Evolutionary conservation across 129 eudicot species (phyloP).

Genomic region (Chrysanthemum lavandulifolium): DNA sequence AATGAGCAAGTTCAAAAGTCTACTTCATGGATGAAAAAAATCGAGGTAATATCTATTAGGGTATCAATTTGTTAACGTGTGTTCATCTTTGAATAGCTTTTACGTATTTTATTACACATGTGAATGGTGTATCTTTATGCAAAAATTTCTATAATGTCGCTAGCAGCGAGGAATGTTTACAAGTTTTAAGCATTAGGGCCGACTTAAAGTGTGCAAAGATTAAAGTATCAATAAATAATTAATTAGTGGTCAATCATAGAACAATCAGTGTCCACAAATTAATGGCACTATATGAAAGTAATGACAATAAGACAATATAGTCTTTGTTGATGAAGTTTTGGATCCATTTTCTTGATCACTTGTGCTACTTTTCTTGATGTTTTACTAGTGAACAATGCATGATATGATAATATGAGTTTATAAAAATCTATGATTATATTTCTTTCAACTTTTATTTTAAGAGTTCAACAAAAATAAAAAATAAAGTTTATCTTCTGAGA

Average conservation of each 20-base stretch:
- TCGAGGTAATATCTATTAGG: constrained; percentile 51
- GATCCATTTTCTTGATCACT: not conserved
- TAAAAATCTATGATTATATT: not conserved
- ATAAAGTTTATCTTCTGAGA: no score
- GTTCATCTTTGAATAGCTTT: not conserved
- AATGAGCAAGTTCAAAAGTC: constrained; percentile 77
- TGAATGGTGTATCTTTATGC: constrained; percentile 10
- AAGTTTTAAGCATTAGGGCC: not conserved
- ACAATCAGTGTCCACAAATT: constrained; percentile 6
- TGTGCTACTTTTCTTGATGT: not conserved
- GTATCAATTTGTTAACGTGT: not conserved
- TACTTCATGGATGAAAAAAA: constrained; percentile 77
- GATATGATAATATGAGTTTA: not conserved
- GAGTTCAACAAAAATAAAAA: no score
- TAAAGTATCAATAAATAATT: not conserved
- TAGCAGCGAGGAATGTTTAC: no score
- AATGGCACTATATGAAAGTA: constrained; percentile 8
- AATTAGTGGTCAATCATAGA: constrained; percentile 15
- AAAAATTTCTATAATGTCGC: no score
- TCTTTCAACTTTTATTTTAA: not conserved
- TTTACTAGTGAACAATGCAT: not conserved
- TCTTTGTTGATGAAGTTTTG: not conserved
- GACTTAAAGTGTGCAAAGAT: not conserved
- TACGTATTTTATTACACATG: constrained; percentile 1
- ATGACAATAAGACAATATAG: constrained; percentile 6